These are phyloP conservation scores for Aspergillus sparsus DNA, from an alignment of 495 filamentous ascomycete species.

Conservation along the genomic window DNA sequence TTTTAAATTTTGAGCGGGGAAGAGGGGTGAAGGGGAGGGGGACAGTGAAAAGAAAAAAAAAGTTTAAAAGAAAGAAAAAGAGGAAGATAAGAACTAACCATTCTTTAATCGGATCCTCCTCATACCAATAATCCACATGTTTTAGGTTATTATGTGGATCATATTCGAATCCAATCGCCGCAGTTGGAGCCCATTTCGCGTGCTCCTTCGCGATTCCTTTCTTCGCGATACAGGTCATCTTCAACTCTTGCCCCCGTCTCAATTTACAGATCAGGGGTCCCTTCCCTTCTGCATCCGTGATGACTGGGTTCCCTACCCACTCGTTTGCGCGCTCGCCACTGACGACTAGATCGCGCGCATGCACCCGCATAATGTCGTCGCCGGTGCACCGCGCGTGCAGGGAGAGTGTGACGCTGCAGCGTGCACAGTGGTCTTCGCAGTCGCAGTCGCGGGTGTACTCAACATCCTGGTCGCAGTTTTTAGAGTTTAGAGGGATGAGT, in stretches of 20 bases:
- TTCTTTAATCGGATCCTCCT: conserved; percentile 78
- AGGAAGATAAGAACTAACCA: conserved; percentile 65
- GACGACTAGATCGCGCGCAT: conserved; percentile 80
- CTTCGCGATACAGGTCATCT: conserved; percentile 89
- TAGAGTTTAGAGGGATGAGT: conserved; percentile 82
- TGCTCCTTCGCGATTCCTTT: conserved; percentile 99
- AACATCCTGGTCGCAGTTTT: conserved; percentile 77
- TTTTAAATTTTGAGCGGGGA: not conserved
- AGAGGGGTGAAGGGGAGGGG: not conserved
- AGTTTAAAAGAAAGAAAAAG: not conserved
- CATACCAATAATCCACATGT: conserved; percentile 92
- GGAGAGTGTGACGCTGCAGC: conserved; percentile 79
- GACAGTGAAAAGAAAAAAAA: not conserved
- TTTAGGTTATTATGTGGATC: conserved; percentile 92
- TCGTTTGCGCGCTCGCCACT: conserved; percentile 61
- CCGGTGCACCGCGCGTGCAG: conserved; percentile 81
- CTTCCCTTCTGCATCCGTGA: conserved; percentile 74
- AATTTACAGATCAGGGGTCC: conserved; percentile 87
- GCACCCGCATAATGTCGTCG: conserved; percentile 84
- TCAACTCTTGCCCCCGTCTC: conserved; percentile 81
- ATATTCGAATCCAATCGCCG: conserved; percentile 96
- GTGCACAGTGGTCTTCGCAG: conserved; percentile 89
- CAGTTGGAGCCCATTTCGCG: conserved; percentile 91
- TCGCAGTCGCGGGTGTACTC: conserved; percentile 93
- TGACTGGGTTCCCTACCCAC: conserved; percentile 81